Evolutionary conservation across 495 filamentous ascomycete species (phyloP), one percentile per base, ranked within the genome.

Genomic region (Trichoderma reesei): DNA sequence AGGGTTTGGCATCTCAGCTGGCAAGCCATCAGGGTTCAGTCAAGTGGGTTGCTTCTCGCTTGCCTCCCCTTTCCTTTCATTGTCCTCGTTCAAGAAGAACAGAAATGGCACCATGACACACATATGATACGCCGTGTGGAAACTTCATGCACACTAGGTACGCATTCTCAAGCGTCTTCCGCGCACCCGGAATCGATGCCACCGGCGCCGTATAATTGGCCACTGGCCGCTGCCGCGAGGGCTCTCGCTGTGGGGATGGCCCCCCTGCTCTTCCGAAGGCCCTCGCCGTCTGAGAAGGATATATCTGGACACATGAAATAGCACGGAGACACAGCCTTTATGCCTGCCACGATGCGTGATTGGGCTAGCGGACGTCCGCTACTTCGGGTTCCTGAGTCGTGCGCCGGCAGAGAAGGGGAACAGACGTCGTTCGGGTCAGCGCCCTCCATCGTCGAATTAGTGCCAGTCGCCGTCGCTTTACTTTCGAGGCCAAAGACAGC

Each of bases 381-480:
- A 56, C 51, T 33, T 56, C 51, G 11, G 51, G 51, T 56, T 56
- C 51, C 51, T 56, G 51, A 56, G 51, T 56, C 51, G 51, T 33
- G 51, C 9, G 51, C 51, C 26, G 11, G 51, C 51, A 6, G 11
- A 31, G 51, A 56, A 9, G n/a, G 51, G 26, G 26, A 26, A 26
- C 0, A 56, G 51, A 20, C 34, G 9, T 34, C 51, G 11, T 56
- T 34, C 20, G 14, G 13, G 26, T 34, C 51, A 34, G 14, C 51
- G 51, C 51, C 51, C 51, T 56, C 51, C 10, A 33, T 26, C 51
- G 51, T 26, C 51, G 34, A 34, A 56, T 16, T 56, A 56, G 51
- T 33, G 51, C 20, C 20, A 33, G 51, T 18, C 42, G 42, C 42
- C 26, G 51, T 33, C 9, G 16, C 44, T 34, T 56, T 20, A 56